A percentile compares a stretch with the other conserved stretches of the same genome.
Evolutionary conservation across 495 filamentous ascomycete genomes (phyloP).

Genomic region (Neurospora africana): DNA sequence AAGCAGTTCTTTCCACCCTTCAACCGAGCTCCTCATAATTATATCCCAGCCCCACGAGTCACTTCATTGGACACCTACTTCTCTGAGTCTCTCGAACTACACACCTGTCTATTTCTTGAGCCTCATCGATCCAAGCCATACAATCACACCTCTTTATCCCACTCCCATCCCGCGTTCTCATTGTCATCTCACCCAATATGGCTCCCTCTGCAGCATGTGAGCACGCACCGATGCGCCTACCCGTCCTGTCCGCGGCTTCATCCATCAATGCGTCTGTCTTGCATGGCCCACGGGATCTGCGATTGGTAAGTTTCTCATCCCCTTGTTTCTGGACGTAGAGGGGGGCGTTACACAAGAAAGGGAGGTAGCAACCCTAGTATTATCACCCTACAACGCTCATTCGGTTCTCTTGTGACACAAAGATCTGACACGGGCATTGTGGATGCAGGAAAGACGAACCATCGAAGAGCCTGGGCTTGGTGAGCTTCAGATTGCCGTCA

Average conservation of each 20-base stretch:
- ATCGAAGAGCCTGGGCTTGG: conserved; percentile 36
- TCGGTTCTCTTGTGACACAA: background rate
- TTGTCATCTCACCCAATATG: conserved; percentile 29
- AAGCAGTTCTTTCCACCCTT: background rate
- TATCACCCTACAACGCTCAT: background rate
- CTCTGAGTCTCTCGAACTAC: background rate
- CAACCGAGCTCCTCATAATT: background rate
- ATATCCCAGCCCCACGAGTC: background rate
- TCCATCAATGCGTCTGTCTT: conserved; percentile 41
- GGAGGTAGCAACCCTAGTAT: background rate
- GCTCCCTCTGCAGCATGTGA: conserved; percentile 35
- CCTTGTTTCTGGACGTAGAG: conserved; percentile 8
- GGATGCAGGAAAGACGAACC: conserved; percentile 32
- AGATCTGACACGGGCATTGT: conserved; percentile 5
- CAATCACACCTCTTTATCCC: conserved; percentile 22
- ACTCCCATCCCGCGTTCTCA: conserved; percentile 20
- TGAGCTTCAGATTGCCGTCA: conserved; percentile 65
- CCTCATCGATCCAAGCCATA: conserved; percentile 10
- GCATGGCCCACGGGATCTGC: conserved; percentile 39
- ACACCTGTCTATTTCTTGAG: background rate
- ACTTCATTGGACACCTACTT: background rate
- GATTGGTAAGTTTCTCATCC: conserved; percentile 31
- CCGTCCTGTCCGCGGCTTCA: conserved; percentile 30
- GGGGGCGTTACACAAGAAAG: conserved; percentile 17
- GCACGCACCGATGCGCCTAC: conserved; percentile 33